Evolutionary conservation across 768 basidiomycete genomes (phyloP).

Genomic region (Mycena filopes): DNA sequence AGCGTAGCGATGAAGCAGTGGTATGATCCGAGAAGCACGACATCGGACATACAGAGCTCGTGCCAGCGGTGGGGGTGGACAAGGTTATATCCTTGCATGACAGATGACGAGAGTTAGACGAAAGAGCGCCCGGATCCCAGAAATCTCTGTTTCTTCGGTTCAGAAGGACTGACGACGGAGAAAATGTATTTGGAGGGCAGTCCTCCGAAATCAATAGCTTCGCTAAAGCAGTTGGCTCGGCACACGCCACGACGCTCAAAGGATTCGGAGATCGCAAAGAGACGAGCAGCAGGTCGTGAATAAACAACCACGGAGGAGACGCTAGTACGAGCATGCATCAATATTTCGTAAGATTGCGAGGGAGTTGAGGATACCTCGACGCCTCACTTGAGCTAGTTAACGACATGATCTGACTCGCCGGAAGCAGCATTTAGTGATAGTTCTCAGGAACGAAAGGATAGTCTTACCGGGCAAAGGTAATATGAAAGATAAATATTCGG

Average conservation of each 20-base stretch:
- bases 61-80: constrained; percentile 25
- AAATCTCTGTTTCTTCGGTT: constrained; percentile 27
- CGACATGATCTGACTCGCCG: constrained; percentile 28
- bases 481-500: constrained; percentile 74
- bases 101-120: constrained; percentile 26
- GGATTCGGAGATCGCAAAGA: constrained; percentile 9
- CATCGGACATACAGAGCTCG: constrained; percentile 31
- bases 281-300: background rate
- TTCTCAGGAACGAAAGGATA: constrained; percentile 19
- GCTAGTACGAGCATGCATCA: constrained; percentile 4
- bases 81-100: constrained; percentile 33
- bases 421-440: constrained; percentile 13
- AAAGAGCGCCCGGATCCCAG: constrained; percentile 24
- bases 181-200: background rate
- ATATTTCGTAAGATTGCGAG: constrained; percentile 22
- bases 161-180: background rate
- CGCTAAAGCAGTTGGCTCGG: too few species aligned
- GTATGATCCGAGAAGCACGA: constrained; percentile 34
- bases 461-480: constrained; percentile 76
- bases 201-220: background rate
- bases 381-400: constrained; percentile 23
- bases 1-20: constrained; percentile 17
- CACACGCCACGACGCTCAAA: constrained; percentile 6
- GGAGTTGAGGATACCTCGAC: constrained; percentile 17
- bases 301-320: constrained; percentile 9